phyloP scores from a whole-genome alignment of 257 asterid genomes.

The Solanum bulbocastanum region DNA sequence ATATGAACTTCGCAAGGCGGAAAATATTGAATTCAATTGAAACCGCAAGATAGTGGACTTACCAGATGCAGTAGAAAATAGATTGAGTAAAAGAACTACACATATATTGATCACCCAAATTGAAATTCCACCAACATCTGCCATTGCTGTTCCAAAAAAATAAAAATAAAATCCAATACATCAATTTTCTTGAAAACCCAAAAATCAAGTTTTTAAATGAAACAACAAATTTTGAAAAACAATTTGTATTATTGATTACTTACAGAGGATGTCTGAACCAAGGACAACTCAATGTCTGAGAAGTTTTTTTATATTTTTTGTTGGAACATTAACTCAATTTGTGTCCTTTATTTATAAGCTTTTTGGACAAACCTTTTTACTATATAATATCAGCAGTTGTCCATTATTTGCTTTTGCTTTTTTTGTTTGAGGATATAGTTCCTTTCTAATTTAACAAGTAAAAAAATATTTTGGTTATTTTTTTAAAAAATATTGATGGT shows the following conservation, averaged over 20 bases:
- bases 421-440: neutral
- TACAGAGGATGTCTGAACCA: neutral
- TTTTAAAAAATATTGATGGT: neutral
- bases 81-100: neutral
- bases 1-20: fast-evolving
- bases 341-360: neutral
- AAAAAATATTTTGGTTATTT: neutral
- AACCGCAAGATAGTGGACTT: neutral
- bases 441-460: neutral
- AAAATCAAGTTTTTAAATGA: neutral
- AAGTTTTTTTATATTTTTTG: neutral
- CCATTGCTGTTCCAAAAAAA: neutral
- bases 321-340: neutral
- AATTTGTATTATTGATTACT: neutral
- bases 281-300: neutral
- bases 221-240: neutral
- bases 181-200: neutral
- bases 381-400: neutral
- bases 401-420: neutral
- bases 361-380: neutral
- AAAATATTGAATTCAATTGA: neutral
- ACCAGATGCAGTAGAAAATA: neutral
- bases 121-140: neutral
- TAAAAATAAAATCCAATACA: neutral
- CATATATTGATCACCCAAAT: neutral